Base-by-base conservation (phyloP, 2,329 filamentous ascomycete genomes). In the Colletotrichum agaves region DNA sequence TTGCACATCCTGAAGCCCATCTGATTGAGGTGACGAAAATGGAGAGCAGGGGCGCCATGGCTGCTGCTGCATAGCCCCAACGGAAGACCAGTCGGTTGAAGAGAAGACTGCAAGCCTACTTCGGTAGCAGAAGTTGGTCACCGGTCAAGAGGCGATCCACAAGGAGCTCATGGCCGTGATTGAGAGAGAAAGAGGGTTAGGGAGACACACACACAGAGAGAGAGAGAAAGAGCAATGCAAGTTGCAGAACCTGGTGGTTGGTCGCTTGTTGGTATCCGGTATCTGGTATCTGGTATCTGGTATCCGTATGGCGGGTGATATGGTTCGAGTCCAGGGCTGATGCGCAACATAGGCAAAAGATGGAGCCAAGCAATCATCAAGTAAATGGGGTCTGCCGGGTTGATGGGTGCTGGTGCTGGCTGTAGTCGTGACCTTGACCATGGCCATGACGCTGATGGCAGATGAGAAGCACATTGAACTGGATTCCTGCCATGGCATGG, bases 1-100 rank as follows among this genome's bases (percentile, higher is more conserved):
- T 65, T 56, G 57, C 57, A 65, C 63, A 55, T 61, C 15, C 19
- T 31, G 21, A 43, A 35, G 44, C 23, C 21, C 58, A n/a, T 43
- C 41, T 61, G 55, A 27, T 50, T 37, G 41, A 50, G 53, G 35
- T 50, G 60, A 57, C 23, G 31, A 43, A n/a, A 44, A 41, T 19
- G 2, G 37, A 44, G 59, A 35, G 46, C 33, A 37, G 39, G 47
- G 46, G 59, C 17, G 5, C 7, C 27, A 17, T 39, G 19, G 17
- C 3, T 31, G 17, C 3, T 31, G 17, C 19, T 44, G 37, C 37
- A 44, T 43, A 57, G 19, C 53, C 53, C 39, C 53, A 31, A 57
- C 6, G 27, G 27, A 53, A 33, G 33, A n/a, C 31, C 27, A 35
- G 49, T 17, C 39, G 39, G 53, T 31, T 15, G 47, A 31, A n/a